phyloP scores from a whole-genome alignment of 352 stramenopile species.

The Phytophthora citrophthora region DNA sequence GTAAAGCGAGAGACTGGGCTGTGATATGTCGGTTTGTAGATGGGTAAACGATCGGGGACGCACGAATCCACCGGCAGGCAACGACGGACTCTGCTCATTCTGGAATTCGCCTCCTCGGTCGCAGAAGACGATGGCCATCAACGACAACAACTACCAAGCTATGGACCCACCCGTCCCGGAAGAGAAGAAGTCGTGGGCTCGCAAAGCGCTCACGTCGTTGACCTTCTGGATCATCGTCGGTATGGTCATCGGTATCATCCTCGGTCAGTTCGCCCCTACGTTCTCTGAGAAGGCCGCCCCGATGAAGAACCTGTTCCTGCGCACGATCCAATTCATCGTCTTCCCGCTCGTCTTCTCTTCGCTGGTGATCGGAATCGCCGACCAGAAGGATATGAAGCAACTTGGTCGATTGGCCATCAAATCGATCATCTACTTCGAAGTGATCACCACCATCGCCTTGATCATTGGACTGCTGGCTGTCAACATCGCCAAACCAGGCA shows the following conservation, averaged over 20 bases:
- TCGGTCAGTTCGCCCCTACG: conserved; percentile 52
- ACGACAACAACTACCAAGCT: conserved; percentile 29
- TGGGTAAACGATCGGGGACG: conserved; percentile 2
- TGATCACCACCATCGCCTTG: conserved; percentile 55
- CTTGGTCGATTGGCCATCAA: conserved; percentile 60
- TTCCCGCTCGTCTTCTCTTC: conserved; percentile 73
- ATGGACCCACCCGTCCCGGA: conserved; percentile 28
- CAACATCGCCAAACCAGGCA: conserved; percentile 63
- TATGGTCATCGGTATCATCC: conserved; percentile 50
- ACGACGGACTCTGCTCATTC: not conserved
- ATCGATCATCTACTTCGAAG: conserved; percentile 73
- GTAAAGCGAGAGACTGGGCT: no score
- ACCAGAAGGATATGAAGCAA: conserved; percentile 63
- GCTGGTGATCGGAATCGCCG: conserved; percentile 61
- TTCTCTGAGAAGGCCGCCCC: conserved; percentile 58
- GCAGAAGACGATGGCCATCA: not conserved
- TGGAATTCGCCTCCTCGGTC: not conserved
- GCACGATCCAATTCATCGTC: conserved; percentile 11
- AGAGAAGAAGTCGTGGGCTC: conserved; percentile 35
- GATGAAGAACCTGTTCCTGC: conserved; percentile 63
- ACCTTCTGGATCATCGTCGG: conserved; percentile 61
- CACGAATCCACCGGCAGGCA: not conserved
- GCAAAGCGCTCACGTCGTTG: conserved; percentile 53
- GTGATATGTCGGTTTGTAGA: conserved; percentile 1
- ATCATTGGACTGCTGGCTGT: conserved; percentile 55